Conservation (phyloP, 148 eudicot genomes). For the Silene latifolia region DNA sequence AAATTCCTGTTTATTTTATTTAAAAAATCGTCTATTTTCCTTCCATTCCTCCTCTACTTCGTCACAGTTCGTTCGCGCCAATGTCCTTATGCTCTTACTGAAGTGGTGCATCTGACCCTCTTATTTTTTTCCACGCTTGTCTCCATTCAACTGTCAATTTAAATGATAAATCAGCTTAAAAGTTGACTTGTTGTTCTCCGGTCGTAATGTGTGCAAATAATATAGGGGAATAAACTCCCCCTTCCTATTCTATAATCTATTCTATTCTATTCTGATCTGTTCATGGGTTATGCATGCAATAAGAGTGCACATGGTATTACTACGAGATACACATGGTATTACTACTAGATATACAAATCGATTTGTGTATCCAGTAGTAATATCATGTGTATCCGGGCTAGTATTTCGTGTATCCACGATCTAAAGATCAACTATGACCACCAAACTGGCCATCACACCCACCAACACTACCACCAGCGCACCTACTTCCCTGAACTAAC, state of each 20-base stretch:
- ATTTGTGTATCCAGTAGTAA: too few relatives aligned
- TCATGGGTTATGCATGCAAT: slow-evolving; percentile 16
- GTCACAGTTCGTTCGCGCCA: slow-evolving; percentile 18
- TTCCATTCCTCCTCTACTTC: slow-evolving; percentile 21
- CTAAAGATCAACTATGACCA: too few relatives aligned
- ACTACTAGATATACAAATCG: too few relatives aligned
- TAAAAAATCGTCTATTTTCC: slow-evolving; percentile 17
- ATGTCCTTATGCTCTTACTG: slow-evolving; percentile 12
- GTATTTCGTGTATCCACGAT: too few relatives aligned
- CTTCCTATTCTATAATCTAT: slow-evolving; percentile 18
- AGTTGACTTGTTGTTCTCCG: background rate
- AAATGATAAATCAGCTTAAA: slow-evolving; percentile 15
- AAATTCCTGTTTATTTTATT: slow-evolving; percentile 20
- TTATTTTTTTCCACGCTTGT: slow-evolving; percentile 20
- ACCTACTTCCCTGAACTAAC: too few relatives aligned
- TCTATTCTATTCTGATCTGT: slow-evolving; percentile 14
- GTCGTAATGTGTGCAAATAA: slow-evolving; percentile 5
- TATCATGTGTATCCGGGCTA: too few relatives aligned
- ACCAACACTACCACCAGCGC: too few relatives aligned
- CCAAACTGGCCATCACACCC: too few relatives aligned
- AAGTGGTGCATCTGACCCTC: slow-evolving; percentile 24
- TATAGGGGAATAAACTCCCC: background rate
- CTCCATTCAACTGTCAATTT: slow-evolving; percentile 13
- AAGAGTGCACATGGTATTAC: background rate
- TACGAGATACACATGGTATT: too few relatives aligned